Conservation (phyloP, 805 yeast genomes). For the Yamadazyma takamatsuzukensis region DNA sequence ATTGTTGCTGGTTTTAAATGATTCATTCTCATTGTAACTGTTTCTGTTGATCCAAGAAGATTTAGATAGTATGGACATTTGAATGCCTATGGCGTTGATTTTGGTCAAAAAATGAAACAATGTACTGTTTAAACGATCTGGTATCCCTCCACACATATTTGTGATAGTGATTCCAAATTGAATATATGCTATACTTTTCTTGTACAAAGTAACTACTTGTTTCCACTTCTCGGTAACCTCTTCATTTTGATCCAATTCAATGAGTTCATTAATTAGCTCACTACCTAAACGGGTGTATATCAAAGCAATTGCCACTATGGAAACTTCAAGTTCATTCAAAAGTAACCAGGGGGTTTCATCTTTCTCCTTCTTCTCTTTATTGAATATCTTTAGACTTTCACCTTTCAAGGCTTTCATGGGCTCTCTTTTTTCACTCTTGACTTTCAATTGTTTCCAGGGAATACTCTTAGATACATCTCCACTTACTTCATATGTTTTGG, state of each 20-base stretch:
- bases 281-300: conserved; percentile 32
- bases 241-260: conserved; percentile 13
- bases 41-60: conserved; percentile 35
- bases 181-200: conserved; percentile 25
- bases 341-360: conserved; percentile 33
- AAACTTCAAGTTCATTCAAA: conserved; percentile 25
- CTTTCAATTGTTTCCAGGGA: no score
- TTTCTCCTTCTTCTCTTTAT: no score
- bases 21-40: conserved; percentile 16
- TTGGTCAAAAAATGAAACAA: conserved; percentile 17
- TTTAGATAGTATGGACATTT: conserved; percentile 37
- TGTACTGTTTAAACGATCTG: conserved; percentile 7
- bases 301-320: conserved; percentile 21
- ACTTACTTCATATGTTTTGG: no score
- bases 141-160: background rate
- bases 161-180: conserved; percentile 18
- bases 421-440: no score
- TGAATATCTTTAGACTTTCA: no score
- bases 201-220: conserved; percentile 29
- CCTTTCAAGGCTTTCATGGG: no score
- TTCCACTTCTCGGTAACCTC: conserved; percentile 32
- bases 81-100: conserved; percentile 29
- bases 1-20: conserved; percentile 22
- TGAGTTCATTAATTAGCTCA: conserved; percentile 31
- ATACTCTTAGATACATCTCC: no score